Conservation (phyloP, 177 flowering plant genomes). For the Vitis hybrid region DNA sequence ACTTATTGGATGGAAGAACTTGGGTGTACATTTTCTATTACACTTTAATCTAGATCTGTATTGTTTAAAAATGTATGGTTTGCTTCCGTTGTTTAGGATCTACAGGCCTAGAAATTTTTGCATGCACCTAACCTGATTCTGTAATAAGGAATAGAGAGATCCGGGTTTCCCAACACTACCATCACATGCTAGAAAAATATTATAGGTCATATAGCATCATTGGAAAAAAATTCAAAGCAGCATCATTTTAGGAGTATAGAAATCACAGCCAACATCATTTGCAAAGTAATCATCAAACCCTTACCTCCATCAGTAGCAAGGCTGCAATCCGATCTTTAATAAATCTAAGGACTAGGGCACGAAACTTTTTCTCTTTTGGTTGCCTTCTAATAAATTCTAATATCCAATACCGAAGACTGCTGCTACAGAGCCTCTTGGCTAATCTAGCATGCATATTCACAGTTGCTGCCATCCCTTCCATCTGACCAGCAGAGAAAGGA, state of each 20-base stretch:
- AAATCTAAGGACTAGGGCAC: slow-evolving; percentile 79
- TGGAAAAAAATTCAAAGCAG: not conserved
- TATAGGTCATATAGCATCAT: not conserved
- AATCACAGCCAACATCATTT: not conserved
- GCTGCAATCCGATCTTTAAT: slow-evolving; percentile 84
- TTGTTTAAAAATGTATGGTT: no score
- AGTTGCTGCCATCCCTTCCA: slow-evolving; percentile 77
- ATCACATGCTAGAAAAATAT: no score
- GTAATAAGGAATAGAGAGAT: no score
- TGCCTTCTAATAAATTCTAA: slow-evolving; percentile 81
- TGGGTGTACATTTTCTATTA: no score
- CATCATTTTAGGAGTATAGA: no score
- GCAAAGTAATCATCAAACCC: slow-evolving; percentile 3
- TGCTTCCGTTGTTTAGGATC: no score
- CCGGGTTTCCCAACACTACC: no score
- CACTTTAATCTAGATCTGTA: no score
- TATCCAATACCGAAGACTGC: slow-evolving; percentile 87
- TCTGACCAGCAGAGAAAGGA: slow-evolving; percentile 79
- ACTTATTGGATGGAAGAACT: no score
- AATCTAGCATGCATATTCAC: slow-evolving; percentile 56
- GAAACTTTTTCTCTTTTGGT: slow-evolving; percentile 67
- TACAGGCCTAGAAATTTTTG: no score
- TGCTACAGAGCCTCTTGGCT: slow-evolving; percentile 52
- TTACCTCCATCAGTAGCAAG: slow-evolving; percentile 75
- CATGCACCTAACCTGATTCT: no score